A percentile compares a stretch with the other conserved stretches of the same genome.
phyloP scores from a whole-genome alignment of 352 stramenopile genomes.

The Globisporangium lucens region DNA sequence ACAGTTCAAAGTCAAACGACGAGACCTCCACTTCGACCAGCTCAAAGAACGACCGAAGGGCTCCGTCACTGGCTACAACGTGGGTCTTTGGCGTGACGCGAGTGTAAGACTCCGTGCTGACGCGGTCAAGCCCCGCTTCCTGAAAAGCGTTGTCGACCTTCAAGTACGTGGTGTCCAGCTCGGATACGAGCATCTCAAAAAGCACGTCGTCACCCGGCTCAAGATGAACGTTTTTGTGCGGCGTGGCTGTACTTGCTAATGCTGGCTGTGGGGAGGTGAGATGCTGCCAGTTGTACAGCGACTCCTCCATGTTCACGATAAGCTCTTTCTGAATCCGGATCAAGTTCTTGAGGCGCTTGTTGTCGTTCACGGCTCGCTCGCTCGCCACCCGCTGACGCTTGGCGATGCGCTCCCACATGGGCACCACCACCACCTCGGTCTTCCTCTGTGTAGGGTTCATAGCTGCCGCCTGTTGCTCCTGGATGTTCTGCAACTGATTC shows the following conservation, averaged over 20 bases:
- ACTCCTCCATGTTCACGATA: slow-evolving; percentile 9
- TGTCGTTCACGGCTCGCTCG: not conserved
- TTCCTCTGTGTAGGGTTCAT: not conserved
- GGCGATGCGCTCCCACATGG: slow-evolving; percentile 13
- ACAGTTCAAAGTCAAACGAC: slow-evolving; percentile 6
- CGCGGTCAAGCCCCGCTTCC: not conserved
- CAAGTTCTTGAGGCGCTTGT: slow-evolving; percentile 14
- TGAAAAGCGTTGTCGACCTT: slow-evolving; percentile 3
- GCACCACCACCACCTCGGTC: not conserved
- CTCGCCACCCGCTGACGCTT: slow-evolving; percentile 8
- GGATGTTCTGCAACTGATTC: slow-evolving; percentile 8
- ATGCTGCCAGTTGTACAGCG: slow-evolving; percentile 12
- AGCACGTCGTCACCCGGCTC: slow-evolving; percentile 12
- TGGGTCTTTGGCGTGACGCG: not conserved
- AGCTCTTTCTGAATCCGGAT: slow-evolving; percentile 11
- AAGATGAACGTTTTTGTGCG: slow-evolving; percentile 5
- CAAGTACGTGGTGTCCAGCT: slow-evolving; percentile 12
- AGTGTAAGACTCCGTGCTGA: not conserved
- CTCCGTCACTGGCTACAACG: not conserved
- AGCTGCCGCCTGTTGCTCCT: not conserved
- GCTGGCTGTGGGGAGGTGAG: not conserved
- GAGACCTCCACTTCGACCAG: slow-evolving; percentile 8
- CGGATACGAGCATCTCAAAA: slow-evolving; percentile 16
- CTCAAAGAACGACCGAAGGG: slow-evolving; percentile 7
- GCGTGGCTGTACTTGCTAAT: not conserved